Evolutionary conservation across 2,329 filamentous ascomycete species (phyloP), one percentile per base, ranked within the genome.

Genomic region (Colletotrichum musicola): DNA sequence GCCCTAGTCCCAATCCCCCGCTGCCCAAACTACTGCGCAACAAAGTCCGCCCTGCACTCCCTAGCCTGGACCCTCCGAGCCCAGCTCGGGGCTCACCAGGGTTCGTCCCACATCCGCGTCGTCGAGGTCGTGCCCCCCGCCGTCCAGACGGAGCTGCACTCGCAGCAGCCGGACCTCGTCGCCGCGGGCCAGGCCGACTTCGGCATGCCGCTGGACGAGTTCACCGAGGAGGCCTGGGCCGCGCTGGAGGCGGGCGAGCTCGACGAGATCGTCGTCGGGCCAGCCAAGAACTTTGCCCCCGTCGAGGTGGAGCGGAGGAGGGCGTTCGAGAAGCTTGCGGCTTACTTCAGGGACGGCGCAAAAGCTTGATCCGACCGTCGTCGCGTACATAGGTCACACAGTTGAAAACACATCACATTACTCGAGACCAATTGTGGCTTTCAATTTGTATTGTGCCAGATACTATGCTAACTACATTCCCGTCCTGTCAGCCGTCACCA

Each of bases 31-130:
- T 89, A 88, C 78, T 86, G 82, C 60, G 84, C 84, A 2, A 83
- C 83, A 12, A 89, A 88, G 72, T 82, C 85, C 0, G 86, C 86
- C 3, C 74, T 88, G 44, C 84, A 86, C 71, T 77, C 78, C 4
- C 85, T 85, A 58, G 72, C 80, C 25, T 79, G 85, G 66, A 82
- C 79, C 49, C 72, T 85, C 18, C 77, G 84, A 6, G 77, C 82
- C 60, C 79, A 85, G 73, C 76, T 87, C 18, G 71, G 72, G 9
- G 72, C 71, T 10, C 78, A 64, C n/a, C 20, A 74, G 12, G 65
- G 70, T 3, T 77, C 82, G 9, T 77, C 77, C 47, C 77, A 79
- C 63, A 68, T 81, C 47, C 71, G 69, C 40, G 80, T 88, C 9
- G 75, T 87, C 30, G 85, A 89, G 75, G 74, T 88, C 46, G 76